These are phyloP conservation scores for Aspergillus brunneoviolaceus DNA, from an alignment of 2,329 filamentous ascomycete species.

Conservation along the genomic window DNA sequence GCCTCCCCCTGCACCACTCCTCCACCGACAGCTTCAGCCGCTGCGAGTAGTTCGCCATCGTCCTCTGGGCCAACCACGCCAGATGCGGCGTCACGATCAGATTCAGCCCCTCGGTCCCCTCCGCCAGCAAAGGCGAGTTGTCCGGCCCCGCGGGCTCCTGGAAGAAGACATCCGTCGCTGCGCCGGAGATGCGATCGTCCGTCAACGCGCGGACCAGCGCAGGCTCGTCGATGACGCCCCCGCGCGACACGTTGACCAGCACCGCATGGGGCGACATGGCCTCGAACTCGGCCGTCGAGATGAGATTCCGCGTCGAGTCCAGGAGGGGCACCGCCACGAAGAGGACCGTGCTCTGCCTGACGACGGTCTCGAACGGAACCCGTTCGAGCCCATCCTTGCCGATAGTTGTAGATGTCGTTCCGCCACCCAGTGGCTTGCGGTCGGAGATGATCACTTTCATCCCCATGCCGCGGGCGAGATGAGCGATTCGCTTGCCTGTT, in stretches of 20 bases:
- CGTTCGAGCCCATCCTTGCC: conserved; percentile 11
- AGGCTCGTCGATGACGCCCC: conserved; percentile 53
- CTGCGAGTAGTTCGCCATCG: conserved; percentile 47
- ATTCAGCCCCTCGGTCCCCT: conserved; percentile 49
- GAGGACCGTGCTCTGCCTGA: conserved; percentile 32
- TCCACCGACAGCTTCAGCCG: conserved; percentile 51
- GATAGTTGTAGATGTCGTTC: conserved; percentile 4
- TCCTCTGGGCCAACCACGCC: conserved; percentile 54
- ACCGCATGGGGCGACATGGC: conserved; percentile 48
- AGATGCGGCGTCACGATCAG: conserved; percentile 54
- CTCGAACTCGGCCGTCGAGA: conserved; percentile 42
- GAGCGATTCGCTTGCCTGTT: conserved; percentile 44
- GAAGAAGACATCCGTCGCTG: conserved; percentile 53
- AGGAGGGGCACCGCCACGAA: conserved; percentile 33
- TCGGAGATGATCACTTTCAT: conserved; percentile 53
- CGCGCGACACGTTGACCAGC: conserved; percentile 52
- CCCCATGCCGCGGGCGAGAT: conserved; percentile 46
- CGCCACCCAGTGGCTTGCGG: conserved; percentile 38
- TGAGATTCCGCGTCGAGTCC: conserved; percentile 34
- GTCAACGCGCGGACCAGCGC: conserved; percentile 49
- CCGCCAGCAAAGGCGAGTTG: conserved; percentile 45
- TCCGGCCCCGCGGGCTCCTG: conserved; percentile 49
- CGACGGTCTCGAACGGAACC: conserved; percentile 30
- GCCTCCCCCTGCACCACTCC: conserved; percentile 39
- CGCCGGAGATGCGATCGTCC: conserved; percentile 48